Percentiles rank a stretch among this genome's conserved stretches.
phyloP scores from a whole-genome alignment of 2,329 filamentous ascomycete genomes.

The Colletotrichum melonis region DNA sequence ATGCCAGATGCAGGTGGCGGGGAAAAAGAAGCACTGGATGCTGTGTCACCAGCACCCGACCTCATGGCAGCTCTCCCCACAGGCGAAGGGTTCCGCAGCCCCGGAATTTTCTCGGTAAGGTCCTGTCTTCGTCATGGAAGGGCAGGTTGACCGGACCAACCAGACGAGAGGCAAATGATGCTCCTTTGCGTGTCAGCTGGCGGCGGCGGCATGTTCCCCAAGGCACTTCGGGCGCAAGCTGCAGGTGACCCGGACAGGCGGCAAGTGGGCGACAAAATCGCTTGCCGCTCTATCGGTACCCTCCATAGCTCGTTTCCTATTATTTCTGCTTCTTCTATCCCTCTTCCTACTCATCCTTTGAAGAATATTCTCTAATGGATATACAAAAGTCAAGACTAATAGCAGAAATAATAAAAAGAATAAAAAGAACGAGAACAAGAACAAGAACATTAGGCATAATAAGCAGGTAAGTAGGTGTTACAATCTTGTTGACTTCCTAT shows the following conservation, averaged over 20 bases:
- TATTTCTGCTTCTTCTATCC: no score
- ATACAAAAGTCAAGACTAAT: no score
- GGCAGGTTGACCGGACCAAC: not conserved
- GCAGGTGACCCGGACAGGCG: constrained; percentile 13
- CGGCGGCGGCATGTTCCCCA: constrained; percentile 3
- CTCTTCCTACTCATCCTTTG: no score
- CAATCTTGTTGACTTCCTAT: no score
- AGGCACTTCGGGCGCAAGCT: constrained; percentile 1
- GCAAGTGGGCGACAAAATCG: not conserved
- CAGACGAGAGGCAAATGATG: constrained; percentile 10
- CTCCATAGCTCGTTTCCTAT: no score
- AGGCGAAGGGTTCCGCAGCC: constrained; percentile 8
- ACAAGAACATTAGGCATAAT: no score
- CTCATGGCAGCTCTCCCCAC: no score
- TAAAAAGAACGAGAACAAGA: no score
- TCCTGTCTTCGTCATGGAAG: not conserved
- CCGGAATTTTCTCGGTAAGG: constrained; percentile 12
- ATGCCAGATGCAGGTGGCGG: not conserved
- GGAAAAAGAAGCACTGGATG: not conserved
- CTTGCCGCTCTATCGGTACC: no score
- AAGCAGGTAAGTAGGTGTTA: no score
- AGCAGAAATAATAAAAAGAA: no score
- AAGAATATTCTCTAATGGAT: no score
- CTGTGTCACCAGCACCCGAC: constrained; percentile 6
- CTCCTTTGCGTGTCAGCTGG: constrained; percentile 6